Evolutionary conservation across 495 filamentous ascomycete species (phyloP), one percentile per base, ranked within the genome.

Genomic region (Xylaria telfairii): DNA sequence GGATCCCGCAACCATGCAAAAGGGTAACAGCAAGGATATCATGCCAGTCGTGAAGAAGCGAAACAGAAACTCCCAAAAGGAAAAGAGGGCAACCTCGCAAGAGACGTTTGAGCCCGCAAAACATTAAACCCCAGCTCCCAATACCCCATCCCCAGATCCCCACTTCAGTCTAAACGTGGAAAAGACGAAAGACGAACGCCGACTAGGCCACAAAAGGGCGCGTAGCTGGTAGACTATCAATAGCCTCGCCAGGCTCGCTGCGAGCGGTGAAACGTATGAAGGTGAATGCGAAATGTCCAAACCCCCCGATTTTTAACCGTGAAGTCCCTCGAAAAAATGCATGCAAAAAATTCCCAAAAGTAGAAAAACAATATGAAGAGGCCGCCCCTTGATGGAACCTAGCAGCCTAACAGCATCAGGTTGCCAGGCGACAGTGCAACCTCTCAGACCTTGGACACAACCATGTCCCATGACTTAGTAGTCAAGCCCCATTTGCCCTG

Each of bases 21-120:
- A 71, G 63, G 56, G 68, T 65, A 71, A 44, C 21, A 62, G 59
- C 28, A 67, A 66, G 60, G 37, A 39, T 24, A 73, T 77, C 75
- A 71, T 79, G 67, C 76, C 59, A 77, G 63, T 77, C 75, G 41
- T 77, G 53, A 75, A 79, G 61, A 71, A 72, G 73, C 34, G 60
- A 70, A 70, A 24, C 59, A 19, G 26, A 17, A 56, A 9, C 61
- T 56, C 56, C 61, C 56, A 71, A 59, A 30, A 41, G 44, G n/a
- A n/a, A 69, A 74, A 73, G 71, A 62, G 60, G 57, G 69, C 67
- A 21, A 56, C 66, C 67, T 72, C 59, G 19, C 51, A 71, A 70
- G 72, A 74, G 70, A 68, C 66, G 68, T 67, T 21, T 69, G 53
- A 71, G 74, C 72, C 56, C 54, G 63, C 41, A 64, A 56, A 26